Conservation (phyloP, 805 yeast genomes). For the Lipomyces kockii region DNA sequence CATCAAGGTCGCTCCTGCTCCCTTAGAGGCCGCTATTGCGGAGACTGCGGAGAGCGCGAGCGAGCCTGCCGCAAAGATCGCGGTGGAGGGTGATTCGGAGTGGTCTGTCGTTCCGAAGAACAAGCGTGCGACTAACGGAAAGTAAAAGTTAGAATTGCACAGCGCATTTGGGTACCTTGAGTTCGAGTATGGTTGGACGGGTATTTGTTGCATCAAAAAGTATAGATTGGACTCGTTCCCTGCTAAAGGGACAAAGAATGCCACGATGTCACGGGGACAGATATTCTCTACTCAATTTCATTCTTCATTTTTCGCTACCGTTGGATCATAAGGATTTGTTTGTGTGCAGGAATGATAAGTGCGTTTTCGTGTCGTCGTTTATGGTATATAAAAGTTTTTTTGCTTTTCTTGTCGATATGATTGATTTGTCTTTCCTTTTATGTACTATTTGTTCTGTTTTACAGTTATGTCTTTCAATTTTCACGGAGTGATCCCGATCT, state of each 20-base stretch:
- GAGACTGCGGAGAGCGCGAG: slow-evolving; percentile 11
- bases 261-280: background rate
- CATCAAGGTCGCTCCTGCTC: slow-evolving; percentile 17
- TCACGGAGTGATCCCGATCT: background rate
- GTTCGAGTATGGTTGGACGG: background rate
- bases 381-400: slow-evolving; percentile 3
- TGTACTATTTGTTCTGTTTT: background rate
- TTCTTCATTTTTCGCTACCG: background rate
- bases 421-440: background rate
- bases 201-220: background rate
- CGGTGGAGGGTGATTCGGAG: slow-evolving; percentile 35
- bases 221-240: background rate
- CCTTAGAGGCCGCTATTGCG: slow-evolving; percentile 20
- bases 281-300: background rate
- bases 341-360: background rate
- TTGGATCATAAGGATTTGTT: background rate
- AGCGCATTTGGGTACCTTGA: background rate
- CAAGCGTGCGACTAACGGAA: slow-evolving; percentile 23
- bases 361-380: background rate
- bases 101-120: slow-evolving; percentile 37
- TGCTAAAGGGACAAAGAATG: background rate
- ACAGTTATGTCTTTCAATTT: background rate
- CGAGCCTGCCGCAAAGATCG: slow-evolving; percentile 26
- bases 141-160: background rate
- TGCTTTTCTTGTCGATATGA: background rate